A percentile compares a stretch with the other conserved stretches of the same genome.
These are phyloP conservation scores for Anacardium occidentale DNA, from an alignment of 345 rosid genomes.

Conservation along the genomic window DNA sequence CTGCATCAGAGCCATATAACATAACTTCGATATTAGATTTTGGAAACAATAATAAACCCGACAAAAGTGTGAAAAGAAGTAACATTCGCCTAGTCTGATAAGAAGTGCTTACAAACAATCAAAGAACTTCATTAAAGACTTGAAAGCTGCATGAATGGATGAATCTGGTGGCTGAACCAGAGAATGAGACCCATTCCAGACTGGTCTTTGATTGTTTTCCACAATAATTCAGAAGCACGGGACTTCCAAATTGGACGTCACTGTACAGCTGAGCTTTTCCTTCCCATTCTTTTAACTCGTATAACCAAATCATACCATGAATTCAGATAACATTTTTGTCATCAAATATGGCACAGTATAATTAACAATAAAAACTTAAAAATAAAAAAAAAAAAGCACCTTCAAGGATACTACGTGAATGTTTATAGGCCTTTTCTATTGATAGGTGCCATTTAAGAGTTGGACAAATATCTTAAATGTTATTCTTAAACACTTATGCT, in stretches of 20 bases:
- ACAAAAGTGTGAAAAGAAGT: too few relatives aligned
- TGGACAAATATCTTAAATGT: not conserved
- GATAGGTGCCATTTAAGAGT: not conserved
- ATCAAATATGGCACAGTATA: not conserved
- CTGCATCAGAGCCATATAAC: too few relatives aligned
- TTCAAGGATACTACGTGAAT: not conserved
- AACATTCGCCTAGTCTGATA: too few relatives aligned
- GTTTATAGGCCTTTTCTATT: not conserved
- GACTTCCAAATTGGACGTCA: constrained; percentile 52
- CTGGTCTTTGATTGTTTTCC: constrained; percentile 40
- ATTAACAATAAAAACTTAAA: not conserved
- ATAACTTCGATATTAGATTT: too few relatives aligned
- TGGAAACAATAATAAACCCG: too few relatives aligned
- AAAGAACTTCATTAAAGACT: constrained; percentile 39
- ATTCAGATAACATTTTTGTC: constrained; percentile 4
- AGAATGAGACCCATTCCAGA: constrained; percentile 84
- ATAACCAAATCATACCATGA: constrained; percentile 19
- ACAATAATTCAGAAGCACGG: constrained; percentile 56
- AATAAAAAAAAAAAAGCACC: not conserved
- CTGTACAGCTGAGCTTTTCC: constrained; percentile 47
- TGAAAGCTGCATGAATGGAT: constrained; percentile 45
- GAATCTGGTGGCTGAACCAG: constrained; percentile 46
- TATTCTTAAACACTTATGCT: too few relatives aligned
- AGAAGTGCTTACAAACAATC: not conserved
- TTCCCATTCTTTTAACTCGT: constrained; percentile 49